Conservation (phyloP, 192 early-diverging fungal species). For the Linnemannia schmuckeri region DNA sequence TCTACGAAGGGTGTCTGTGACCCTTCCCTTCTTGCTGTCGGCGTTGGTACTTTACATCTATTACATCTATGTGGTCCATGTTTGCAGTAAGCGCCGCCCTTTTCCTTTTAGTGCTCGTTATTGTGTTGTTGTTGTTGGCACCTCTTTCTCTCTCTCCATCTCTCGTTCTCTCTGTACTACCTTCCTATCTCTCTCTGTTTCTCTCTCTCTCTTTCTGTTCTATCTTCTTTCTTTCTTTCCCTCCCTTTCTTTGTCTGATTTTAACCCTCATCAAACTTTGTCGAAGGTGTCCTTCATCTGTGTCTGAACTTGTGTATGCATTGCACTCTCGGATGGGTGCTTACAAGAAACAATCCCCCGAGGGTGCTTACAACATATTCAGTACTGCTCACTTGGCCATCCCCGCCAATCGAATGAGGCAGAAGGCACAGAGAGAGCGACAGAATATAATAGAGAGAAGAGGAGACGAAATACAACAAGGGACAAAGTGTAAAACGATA, state of each 20-base stretch:
- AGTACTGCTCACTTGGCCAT: neutral
- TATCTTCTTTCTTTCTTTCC: neutral
- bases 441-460: neutral
- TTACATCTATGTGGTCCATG: constrained; percentile 39
- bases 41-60: constrained; percentile 34
- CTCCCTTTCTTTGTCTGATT: neutral
- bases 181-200: neutral
- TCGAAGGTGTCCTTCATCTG: neutral
- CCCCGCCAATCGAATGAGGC: neutral
- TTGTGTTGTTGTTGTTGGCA: neutral
- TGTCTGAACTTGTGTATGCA: neutral
- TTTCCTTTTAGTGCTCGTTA: neutral
- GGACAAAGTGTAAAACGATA: neutral
- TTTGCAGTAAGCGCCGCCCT: constrained; percentile 35
- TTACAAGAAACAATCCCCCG: neutral
- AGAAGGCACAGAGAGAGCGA: neutral
- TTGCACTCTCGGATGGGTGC: neutral
- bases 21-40: constrained; percentile 28
- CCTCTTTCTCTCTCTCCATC: neutral
- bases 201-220: neutral
- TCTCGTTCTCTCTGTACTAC: neutral
- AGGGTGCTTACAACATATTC: neutral
- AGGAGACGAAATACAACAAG: neutral
- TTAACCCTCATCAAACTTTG: neutral
- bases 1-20: constrained; percentile 6